Conservation (phyloP, 2,329 filamentous ascomycete genomes). For the Xylaria sp. region DNA sequence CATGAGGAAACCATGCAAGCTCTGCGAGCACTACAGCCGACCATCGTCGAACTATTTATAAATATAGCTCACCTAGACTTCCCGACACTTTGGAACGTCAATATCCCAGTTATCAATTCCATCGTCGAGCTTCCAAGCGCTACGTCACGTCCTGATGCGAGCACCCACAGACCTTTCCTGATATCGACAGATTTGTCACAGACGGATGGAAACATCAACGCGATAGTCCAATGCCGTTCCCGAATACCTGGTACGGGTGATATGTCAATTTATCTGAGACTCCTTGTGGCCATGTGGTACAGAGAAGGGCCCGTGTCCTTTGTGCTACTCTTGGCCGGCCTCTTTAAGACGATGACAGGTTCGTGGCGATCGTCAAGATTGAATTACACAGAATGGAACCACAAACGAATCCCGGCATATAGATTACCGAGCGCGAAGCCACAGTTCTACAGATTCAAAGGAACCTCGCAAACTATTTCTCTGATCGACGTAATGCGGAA, state of each 20-base stretch:
- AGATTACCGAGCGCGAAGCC: slow-evolving; percentile 9
- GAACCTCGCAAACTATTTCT: slow-evolving; percentile 28
- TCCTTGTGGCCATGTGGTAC: not conserved
- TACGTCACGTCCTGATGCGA: slow-evolving; percentile 20
- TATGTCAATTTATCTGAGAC: slow-evolving; percentile 15
- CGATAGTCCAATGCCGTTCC: slow-evolving; percentile 16
- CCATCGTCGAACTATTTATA: slow-evolving; percentile 16
- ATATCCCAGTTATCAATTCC: not conserved
- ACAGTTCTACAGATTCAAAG: slow-evolving; percentile 17
- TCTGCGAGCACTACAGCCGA: not conserved
- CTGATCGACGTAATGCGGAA: slow-evolving; percentile 22
- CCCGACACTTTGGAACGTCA: not conserved
- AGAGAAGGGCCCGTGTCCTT: slow-evolving; percentile 1
- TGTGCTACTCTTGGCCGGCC: slow-evolving; percentile 7
- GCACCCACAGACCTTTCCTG: slow-evolving; percentile 8
- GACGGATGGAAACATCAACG: not conserved
- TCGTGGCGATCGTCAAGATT: slow-evolving; percentile 2
- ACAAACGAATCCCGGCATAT: not conserved
- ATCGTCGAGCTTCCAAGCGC: slow-evolving; percentile 13
- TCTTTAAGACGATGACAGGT: not conserved
- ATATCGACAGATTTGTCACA: slow-evolving; percentile 11
- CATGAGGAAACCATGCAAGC: not conserved
- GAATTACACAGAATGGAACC: slow-evolving; percentile 8
- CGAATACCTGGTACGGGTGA: slow-evolving; percentile 28
- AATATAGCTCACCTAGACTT: not conserved